Evolutionary conservation across 108 stramenopile species (phyloP).

Genomic region (Licmophora abbreviata): DNA sequence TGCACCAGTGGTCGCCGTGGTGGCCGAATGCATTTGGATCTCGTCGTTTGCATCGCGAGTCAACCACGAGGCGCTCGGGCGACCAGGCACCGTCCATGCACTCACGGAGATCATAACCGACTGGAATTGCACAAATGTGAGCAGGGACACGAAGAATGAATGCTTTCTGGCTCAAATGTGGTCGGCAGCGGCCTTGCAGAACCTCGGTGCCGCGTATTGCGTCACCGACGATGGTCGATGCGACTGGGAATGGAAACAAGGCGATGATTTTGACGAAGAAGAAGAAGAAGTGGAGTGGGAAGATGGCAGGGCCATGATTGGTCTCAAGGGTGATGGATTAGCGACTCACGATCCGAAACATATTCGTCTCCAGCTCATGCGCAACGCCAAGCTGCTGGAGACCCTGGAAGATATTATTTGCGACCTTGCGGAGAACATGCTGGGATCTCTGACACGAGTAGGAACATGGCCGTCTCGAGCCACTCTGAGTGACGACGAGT

Average conservation of each 20-base stretch:
- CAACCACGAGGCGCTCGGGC: neutral
- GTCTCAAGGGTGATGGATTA: neutral
- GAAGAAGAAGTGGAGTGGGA: too few species aligned
- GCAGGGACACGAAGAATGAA: neutral
- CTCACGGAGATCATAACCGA: neutral
- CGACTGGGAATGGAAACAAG: slow-evolving; percentile 16
- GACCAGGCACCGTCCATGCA: neutral
- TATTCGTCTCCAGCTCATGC: slow-evolving; percentile 6
- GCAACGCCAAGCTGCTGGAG: slow-evolving; percentile 6
- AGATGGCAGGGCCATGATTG: too few species aligned
- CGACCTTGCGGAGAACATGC: slow-evolving; percentile 4
- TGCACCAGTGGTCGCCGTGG: too few species aligned
- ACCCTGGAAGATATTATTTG: slow-evolving; percentile 4
- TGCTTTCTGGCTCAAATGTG: slow-evolving; percentile 14
- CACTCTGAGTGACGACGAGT: slow-evolving; percentile 7
- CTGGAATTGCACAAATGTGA: neutral
- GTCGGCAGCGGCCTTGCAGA: slow-evolving; percentile 23
- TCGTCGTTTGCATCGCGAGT: too few species aligned
- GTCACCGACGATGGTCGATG: slow-evolving; percentile 14
- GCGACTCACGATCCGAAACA: slow-evolving; percentile 1
- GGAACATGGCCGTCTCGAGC: slow-evolving; percentile 4
- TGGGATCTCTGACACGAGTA: too few species aligned
- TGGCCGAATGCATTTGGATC: too few species aligned
- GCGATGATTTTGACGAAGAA: slow-evolving; percentile 5
- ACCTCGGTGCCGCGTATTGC: slow-evolving; percentile 22